Evolutionary conservation across 2,329 filamentous ascomycete species (phyloP).

Genomic region (Pseudopyrenochaeta lycopersici): DNA sequence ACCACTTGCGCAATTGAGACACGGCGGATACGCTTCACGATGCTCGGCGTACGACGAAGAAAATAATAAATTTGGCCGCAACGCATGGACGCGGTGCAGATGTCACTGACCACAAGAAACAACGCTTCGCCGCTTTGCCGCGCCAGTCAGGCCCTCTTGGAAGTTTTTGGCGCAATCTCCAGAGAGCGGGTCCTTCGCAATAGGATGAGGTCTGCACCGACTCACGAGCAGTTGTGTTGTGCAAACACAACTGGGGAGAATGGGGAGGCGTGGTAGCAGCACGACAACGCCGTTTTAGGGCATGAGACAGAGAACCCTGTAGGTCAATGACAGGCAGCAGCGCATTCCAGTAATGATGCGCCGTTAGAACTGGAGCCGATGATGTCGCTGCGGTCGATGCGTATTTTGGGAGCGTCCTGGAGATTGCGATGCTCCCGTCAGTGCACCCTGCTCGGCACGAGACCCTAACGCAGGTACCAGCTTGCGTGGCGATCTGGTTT

Average conservation of each 20-base stretch:
- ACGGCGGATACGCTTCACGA: background rate
- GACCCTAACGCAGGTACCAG: conserved; percentile 10
- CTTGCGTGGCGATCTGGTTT: conserved; percentile 7
- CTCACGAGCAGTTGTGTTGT: background rate
- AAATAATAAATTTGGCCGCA: background rate
- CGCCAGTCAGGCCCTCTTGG: conserved; percentile 10
- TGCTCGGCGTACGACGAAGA: background rate
- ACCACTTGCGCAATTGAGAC: background rate
- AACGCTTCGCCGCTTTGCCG: conserved; percentile 1
- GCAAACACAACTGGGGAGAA: background rate
- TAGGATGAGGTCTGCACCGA: conserved; percentile 3
- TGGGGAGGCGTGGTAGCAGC: background rate
- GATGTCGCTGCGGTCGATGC: conserved; percentile 11
- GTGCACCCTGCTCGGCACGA: conserved; percentile 4
- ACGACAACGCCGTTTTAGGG: background rate
- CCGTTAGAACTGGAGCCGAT: conserved; percentile 3
- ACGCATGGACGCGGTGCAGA: background rate
- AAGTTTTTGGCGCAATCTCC: conserved; percentile 13
- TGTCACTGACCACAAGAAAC: background rate
- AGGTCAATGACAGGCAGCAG: background rate
- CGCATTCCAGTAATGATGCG: background rate
- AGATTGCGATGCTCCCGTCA: conserved; percentile 21
- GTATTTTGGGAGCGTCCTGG: conserved; percentile 9
- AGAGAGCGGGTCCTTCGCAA: conserved; percentile 5
- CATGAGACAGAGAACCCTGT: background rate